phyloP scores from a whole-genome alignment of 2,329 filamentous ascomycete genomes.

The Colletotrichum liaoningense region DNA sequence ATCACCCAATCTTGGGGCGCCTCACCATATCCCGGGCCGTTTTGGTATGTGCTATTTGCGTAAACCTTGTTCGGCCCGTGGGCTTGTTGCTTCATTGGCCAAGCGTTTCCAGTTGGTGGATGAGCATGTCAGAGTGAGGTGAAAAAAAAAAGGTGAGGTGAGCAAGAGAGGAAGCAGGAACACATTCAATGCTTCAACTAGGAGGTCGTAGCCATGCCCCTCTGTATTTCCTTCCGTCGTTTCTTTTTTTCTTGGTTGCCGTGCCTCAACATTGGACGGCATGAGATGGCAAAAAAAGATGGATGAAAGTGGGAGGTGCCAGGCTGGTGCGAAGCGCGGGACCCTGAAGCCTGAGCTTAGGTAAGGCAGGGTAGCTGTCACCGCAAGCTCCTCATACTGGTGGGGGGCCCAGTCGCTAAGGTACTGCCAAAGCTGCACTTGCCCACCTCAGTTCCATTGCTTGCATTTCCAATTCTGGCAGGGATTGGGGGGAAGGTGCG shows the following conservation, averaged over 20 bases:
- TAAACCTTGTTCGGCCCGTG: conserved; percentile 12
- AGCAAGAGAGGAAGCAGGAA: not conserved
- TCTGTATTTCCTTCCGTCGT: not conserved
- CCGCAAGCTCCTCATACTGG: conserved; percentile 18
- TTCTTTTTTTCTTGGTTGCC: not conserved
- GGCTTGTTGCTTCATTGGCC: not conserved
- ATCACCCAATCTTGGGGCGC: not conserved
- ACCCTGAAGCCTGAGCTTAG: conserved; percentile 1
- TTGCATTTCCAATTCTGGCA: not conserved
- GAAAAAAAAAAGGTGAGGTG: not conserved
- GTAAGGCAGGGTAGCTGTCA: conserved; percentile 26
- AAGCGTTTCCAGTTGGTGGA: conserved; percentile 25
- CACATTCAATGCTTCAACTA: not conserved
- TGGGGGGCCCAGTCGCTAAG: conserved; percentile 4
- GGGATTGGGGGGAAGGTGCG: not conserved
- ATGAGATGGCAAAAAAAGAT: not conserved
- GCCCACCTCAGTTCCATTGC: not conserved
- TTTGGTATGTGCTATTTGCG: conserved; percentile 24
- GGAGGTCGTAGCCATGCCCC: not conserved
- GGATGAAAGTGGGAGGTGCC: not conserved
- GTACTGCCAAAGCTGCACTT: conserved; percentile 11
- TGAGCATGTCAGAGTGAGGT: not conserved
- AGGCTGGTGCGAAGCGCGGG: not conserved
- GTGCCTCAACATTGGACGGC: too few species aligned
- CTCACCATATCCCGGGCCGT: not conserved